Evolutionary conservation across 257 asterid genomes (phyloP).

Genomic region (Rehmannia glutinosa): DNA sequence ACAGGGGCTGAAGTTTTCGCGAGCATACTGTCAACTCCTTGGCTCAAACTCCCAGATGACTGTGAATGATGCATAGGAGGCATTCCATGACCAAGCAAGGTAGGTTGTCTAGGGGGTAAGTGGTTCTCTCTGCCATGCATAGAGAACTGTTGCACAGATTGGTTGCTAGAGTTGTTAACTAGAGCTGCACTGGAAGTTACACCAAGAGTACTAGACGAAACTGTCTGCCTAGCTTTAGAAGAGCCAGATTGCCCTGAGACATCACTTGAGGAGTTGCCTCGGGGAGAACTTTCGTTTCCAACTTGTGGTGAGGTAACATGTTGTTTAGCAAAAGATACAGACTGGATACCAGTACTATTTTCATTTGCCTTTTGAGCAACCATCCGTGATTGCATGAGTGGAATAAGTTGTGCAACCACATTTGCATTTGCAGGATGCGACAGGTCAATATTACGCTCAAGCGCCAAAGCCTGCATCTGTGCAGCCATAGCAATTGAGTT

Average conservation of each 20-base stretch:
- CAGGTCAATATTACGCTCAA: conserved; percentile 86
- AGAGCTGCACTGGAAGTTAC: conserved; percentile 39
- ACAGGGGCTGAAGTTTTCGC: conserved; percentile 44
- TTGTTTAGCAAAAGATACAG: conserved; percentile 57
- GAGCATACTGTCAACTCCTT: conserved; percentile 54
- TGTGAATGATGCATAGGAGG: conserved; percentile 50
- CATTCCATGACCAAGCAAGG: conserved; percentile 55
- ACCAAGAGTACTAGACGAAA: conserved; percentile 53
- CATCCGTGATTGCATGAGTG: conserved; percentile 82
- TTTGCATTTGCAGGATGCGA: conserved; percentile 87
- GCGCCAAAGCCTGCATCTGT: conserved; percentile 92
- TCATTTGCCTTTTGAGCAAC: conserved; percentile 66
- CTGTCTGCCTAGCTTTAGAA: conserved; percentile 70
- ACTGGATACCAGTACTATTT: conserved; percentile 42
- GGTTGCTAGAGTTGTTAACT: conserved; percentile 41
- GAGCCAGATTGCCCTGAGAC: conserved; percentile 78
- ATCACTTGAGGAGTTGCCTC: conserved; percentile 75
- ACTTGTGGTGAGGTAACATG: conserved; percentile 60
- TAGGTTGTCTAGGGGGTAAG: conserved; percentile 70
- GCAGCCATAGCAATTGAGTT: conserved; percentile 73
- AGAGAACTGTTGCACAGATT: conserved; percentile 58
- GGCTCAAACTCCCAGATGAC: conserved; percentile 50
- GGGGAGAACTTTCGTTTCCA: conserved; percentile 78
- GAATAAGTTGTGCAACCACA: conserved; percentile 71
- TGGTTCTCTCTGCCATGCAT: conserved; percentile 64